A percentile compares a stretch with the other conserved stretches of the same genome.
These are phyloP conservation scores for Lithohypha guttulata DNA, from an alignment of 2,329 filamentous ascomycete species.

Conservation along the genomic window DNA sequence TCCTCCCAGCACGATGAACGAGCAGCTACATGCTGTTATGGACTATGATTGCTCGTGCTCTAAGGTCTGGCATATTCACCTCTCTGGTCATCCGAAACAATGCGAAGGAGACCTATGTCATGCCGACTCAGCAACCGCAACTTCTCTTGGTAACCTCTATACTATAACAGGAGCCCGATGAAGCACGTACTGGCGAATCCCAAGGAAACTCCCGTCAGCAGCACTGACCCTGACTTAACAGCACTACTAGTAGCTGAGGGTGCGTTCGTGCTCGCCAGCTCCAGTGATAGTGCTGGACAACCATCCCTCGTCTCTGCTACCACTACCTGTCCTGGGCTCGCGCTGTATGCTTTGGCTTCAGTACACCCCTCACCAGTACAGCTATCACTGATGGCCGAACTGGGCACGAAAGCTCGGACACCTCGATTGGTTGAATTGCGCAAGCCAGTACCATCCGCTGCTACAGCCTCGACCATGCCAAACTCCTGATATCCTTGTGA, in stretches of 20 bases:
- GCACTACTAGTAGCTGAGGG: neutral
- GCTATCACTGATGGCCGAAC: constrained; percentile 4
- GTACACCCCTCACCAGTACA: constrained; percentile 9
- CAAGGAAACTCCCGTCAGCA: neutral
- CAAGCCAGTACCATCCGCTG: constrained; percentile 6
- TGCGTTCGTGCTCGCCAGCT: neutral
- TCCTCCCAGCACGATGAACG: no score
- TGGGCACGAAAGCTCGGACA: constrained; percentile 11
- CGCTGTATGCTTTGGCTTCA: neutral
- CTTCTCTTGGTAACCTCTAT: neutral
- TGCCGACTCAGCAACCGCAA: neutral
- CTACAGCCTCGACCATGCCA: constrained; percentile 13
- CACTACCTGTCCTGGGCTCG: constrained; percentile 5
- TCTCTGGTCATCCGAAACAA: neutral
- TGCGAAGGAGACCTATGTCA: neutral
- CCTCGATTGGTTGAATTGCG: constrained; percentile 10
- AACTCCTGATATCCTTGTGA: constrained; percentile 8
- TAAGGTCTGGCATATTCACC: neutral
- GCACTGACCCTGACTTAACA: neutral
- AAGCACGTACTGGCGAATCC: neutral
- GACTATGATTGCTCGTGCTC: neutral
- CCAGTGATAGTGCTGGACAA: constrained; percentile 1
- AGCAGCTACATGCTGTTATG: neutral
- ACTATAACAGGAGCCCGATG: constrained; percentile 5
- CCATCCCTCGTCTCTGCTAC: neutral